Percentiles rank a stretch among this genome's conserved stretches.
phyloP scores from a whole-genome alignment of 129 eudicot genomes.

The Flaveria robusta region DNA sequence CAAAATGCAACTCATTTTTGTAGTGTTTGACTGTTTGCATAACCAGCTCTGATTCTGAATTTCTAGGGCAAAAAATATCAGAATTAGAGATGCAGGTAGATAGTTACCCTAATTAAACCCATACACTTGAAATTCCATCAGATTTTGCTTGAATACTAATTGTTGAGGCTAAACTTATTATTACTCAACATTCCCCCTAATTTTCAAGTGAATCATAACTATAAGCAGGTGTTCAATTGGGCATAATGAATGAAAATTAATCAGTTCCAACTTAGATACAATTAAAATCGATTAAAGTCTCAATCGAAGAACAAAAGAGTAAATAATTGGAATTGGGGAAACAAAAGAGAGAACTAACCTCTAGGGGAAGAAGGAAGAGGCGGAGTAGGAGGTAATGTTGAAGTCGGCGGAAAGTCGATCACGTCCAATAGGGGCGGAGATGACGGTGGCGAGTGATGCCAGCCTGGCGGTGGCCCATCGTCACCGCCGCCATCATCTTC shows the following conservation, averaged over 20 bases:
- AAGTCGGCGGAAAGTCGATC: conserved; percentile 33
- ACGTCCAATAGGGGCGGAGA: conserved; percentile 26
- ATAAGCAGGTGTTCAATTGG: background rate
- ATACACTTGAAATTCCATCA: background rate
- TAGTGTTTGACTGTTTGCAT: conserved; percentile 2
- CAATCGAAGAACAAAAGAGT: background rate
- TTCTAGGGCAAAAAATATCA: background rate
- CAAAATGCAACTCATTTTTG: conserved; percentile 3
- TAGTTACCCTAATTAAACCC: background rate
- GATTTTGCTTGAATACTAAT: background rate
- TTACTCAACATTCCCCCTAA: background rate
- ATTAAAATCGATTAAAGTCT: background rate
- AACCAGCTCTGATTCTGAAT: background rate
- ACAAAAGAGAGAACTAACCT: background rate
- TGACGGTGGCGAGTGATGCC: background rate
- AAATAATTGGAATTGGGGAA: no score
- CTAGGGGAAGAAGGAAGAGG: conserved; percentile 38
- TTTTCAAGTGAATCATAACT: background rate
- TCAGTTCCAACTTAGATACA: background rate
- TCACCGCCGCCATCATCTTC: conserved; percentile 11
- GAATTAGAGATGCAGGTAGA: no score
- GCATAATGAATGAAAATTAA: background rate
- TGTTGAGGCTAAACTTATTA: background rate
- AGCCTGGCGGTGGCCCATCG: background rate
- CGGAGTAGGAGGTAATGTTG: conserved; percentile 40